Base-by-base conservation (phyloP, 2,329 filamentous ascomycete genomes). In the Passalora sequoiae region DNA sequence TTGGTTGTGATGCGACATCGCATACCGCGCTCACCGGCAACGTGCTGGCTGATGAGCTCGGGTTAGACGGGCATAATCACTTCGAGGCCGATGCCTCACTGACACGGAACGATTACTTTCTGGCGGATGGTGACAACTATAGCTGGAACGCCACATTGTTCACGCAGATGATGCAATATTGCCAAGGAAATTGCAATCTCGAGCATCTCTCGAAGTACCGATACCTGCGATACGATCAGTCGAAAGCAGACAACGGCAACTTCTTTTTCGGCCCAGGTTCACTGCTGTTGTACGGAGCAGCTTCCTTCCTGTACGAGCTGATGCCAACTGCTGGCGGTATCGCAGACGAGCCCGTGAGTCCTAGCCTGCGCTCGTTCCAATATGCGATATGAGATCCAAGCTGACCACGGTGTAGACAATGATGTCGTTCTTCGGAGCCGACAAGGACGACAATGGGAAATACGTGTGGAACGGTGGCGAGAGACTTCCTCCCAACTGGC, bases 241-340 rank as follows among this genome's bases (percentile, higher is more conserved):
- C 62, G 6, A 46, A 59, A 2, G 53, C 55, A 10, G 56, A 66
- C 35, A 70, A 69, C 47, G 52, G 57, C 2, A 67, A 69, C 46
- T 69, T 70, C 60, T 69, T 56, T 57, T 71, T 69, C 36, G 66
- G 67, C n/a, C 67, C 67, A 1, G 49, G 65, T 10, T 53, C 59
- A 8, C 52, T 70, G 3, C 57, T 71, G 4, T 59, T 69, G 12
- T 69, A 63, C 47, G 67, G 68, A 25, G 68, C 68, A 15, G 62
- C 69, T 2, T 64, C 62, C 30, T 71, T 71, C 60, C 47, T 71
- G 9, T 71, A 70, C 57, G 63, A 68, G 47, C 58, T 71, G 5
- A 67, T 69, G 53, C 35, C 28, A 17, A 43, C 24, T 12, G 20
- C 32, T 19, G 17, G 17, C 12, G 41, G 41, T 10, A 38, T 15